Evolutionary conservation across 164 flowering plant genomes (phyloP).

Genomic region (Magnolia changhungtana): DNA sequence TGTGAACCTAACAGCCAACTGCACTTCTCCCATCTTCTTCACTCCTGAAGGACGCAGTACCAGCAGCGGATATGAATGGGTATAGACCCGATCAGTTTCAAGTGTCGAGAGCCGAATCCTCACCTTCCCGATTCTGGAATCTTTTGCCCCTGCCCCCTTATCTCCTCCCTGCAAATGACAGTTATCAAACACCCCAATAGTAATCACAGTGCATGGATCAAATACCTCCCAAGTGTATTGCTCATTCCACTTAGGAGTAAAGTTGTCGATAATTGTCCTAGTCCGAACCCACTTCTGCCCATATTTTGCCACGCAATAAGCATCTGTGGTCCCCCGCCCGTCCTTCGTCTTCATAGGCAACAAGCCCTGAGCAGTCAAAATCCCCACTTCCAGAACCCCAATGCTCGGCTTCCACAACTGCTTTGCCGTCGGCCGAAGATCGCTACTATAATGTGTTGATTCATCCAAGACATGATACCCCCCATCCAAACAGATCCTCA

Average conservation of each 20-base stretch:
- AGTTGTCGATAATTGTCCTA: slow-evolving; percentile 57
- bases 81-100: slow-evolving; percentile 45
- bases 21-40: slow-evolving; percentile 62
- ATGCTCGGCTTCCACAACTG: slow-evolving; percentile 80
- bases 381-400: slow-evolving; percentile 77
- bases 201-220: slow-evolving; percentile 77
- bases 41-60: slow-evolving; percentile 46
- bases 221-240: slow-evolving; percentile 92
- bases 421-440: slow-evolving; percentile 88
- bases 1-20: slow-evolving; percentile 51
- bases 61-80: slow-evolving; percentile 50
- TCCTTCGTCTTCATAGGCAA: slow-evolving; percentile 86
- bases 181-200: slow-evolving; percentile 64
- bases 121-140: slow-evolving; percentile 52
- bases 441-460: slow-evolving; percentile 86
- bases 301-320: slow-evolving; percentile 87
- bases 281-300: slow-evolving; percentile 84
- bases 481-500: slow-evolving; percentile 85
- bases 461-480: slow-evolving; percentile 96
- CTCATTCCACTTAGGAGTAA: slow-evolving; percentile 70
- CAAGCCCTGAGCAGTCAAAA: slow-evolving; percentile 65
- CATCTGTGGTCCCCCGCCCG: slow-evolving; percentile 74
- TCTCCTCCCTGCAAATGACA: slow-evolving; percentile 31
- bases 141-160: slow-evolving; percentile 19
- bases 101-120: slow-evolving; percentile 53